Evolutionary conservation across 495 filamentous ascomycete species (phyloP), one percentile per base, ranked within the genome.

Genomic region (Lasiosphaeria ovina): DNA sequence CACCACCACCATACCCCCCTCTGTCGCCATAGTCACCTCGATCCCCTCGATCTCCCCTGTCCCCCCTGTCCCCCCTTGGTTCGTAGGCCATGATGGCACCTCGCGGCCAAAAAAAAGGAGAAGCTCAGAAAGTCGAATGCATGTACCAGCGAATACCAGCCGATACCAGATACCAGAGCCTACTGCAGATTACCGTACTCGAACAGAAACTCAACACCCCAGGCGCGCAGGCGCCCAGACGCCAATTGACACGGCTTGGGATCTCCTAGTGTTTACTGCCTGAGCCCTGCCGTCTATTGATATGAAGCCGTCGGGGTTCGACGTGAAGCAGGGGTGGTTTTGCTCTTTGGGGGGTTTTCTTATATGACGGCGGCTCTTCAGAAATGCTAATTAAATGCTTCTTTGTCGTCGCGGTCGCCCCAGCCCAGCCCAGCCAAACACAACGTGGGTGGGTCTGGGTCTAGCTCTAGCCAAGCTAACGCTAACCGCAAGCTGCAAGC

Each of bases 61-160:
- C 72, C 54, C 62, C 70, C 62, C 75, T 66, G 50, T 78, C 78
- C 16, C 76, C 70, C 35, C 74, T 71, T 51, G 69, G 67, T 47
- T 79, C 77, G 64, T 77, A 78, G 55, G 77, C 69, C 77, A 80
- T 80, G 54, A 53, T 67, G 34, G 35, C 24, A 24, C 24, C 24
- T 24, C 24, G 24, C 24, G 24, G 24, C 24, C 0, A 24, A 24
- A 24, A 24, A 24, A 24, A 24, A 24, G 2, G 24, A 24, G 24
- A 24, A 24, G 24, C 24, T 24, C 24, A 24, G 24, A 24, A 24
- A 24, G 24, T 24, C 24, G 24, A 24, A 24, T 24, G 24, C 24
- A 24, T 24, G 24, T 0, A 24, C 24, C 24, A 24, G 24, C 24
- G 24, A 24, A 24, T 24, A 24, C 24, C 24, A 24, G 24, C 24